Base-by-base conservation (phyloP, 2,329 filamentous ascomycete genomes). In the Plectosphaerella sp. region DNA sequence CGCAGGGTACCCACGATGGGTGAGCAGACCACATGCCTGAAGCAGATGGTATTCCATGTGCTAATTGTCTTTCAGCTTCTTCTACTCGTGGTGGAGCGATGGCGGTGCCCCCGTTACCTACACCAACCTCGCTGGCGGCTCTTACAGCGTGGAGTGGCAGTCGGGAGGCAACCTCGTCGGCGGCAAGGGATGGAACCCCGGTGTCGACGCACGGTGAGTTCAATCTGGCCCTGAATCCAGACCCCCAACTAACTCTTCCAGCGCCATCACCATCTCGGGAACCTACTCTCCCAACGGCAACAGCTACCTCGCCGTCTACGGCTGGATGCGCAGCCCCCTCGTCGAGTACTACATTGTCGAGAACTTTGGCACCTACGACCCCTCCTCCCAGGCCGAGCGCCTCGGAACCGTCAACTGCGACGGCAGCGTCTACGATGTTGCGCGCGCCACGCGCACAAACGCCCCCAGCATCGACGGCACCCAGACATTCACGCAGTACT, bases 171-270 rank as follows among this genome's bases (percentile, higher is more conserved):
- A 82, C 68, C 75, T 80, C 48, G 77, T 80, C 43, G 77, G 69
- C 53, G 80, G 80, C 45, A 83, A 82, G 65, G 80, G 80, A 33
- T 83, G 79, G 78, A 74, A 73, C 51, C 73, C 78, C 25, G 79
- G 79, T 43, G 16, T 20, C 10, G 18, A 12, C 41, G 41, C 41
- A 16, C 41, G 41, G 41, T 20, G 10, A 20, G 41, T 22, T 18
- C 18, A 9, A 12, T 20, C 41, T 7, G 37, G 3, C 22, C 22
- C 4, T 7, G 36, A 39, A 6, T 39, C 12, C 36, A 5, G 37
- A 22, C 22, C 22, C 22, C 22, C 22, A n/a, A 12, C 41, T 43
- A 7, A 20, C 41, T 12, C 7, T 3, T 12, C 5, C 61, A 79
- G 77, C 54, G 69, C 65, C 48, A 78, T 82, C 61, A 72, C 65